Evolutionary conservation across 352 stramenopile species (phyloP).

Genomic region (Phytophthora capsici): DNA sequence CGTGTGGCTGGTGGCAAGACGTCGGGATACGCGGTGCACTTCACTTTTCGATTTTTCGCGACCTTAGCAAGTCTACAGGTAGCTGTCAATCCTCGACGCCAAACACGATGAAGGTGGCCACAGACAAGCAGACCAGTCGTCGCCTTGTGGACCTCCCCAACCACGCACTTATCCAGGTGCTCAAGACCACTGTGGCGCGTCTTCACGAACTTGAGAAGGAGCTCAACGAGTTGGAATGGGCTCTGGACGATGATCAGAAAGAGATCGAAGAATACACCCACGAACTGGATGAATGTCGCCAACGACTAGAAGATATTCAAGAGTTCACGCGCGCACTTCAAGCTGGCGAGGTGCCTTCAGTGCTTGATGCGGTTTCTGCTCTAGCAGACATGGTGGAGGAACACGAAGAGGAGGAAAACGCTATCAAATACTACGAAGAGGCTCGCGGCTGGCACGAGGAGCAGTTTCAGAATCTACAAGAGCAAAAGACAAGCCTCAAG

Average conservation of each 20-base stretch:
- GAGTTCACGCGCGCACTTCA: slow-evolving; percentile 32
- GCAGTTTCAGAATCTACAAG: slow-evolving; percentile 16
- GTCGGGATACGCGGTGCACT: not conserved
- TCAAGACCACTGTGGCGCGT: slow-evolving; percentile 30
- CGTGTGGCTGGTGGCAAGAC: not conserved
- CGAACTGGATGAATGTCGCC: slow-evolving; percentile 31
- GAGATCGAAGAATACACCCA: slow-evolving; percentile 32
- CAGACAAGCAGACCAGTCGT: slow-evolving; percentile 22
- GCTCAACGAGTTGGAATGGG: slow-evolving; percentile 27
- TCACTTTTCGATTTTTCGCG: slow-evolving; percentile 5
- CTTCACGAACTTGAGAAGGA: slow-evolving; percentile 31
- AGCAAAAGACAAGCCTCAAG: slow-evolving; percentile 15
- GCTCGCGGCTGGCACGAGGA: slow-evolving; percentile 19
- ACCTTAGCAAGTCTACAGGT: not conserved
- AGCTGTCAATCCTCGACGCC: not conserved
- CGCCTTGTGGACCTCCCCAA: slow-evolving; percentile 22
- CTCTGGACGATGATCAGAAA: slow-evolving; percentile 33
- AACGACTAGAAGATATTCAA: slow-evolving; percentile 31
- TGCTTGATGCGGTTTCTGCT: slow-evolving; percentile 15
- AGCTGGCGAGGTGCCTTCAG: slow-evolving; percentile 11
- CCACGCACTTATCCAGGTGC: slow-evolving; percentile 28
- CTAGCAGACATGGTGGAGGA: slow-evolving; percentile 37
- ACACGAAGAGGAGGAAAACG: slow-evolving; percentile 28
- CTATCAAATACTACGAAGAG: slow-evolving; percentile 26
- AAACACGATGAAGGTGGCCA: slow-evolving; percentile 13